Base-by-base conservation (phyloP, 1,139 yeast species). In the Entelexis paramagnoliae region DNA sequence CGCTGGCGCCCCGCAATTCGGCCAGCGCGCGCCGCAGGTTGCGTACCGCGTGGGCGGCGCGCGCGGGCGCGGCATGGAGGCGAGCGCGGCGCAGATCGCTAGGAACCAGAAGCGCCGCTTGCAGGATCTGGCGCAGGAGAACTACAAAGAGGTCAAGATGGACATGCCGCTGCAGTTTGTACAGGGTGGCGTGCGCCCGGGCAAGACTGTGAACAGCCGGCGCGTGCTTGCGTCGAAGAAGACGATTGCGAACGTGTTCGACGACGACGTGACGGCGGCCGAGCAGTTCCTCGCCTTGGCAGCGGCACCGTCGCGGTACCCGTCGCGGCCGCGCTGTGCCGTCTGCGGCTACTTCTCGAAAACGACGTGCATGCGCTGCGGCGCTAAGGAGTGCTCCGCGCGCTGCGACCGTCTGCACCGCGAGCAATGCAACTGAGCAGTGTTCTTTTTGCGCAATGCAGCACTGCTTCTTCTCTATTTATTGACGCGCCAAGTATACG, bases 301-400 rank as follows among this genome's bases (percentile, higher is more conserved):
- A 1, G 60, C 68, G 1, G 52, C 51, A 13, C 64, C 67, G 1
- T 63, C 73, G 8, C 49, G 48, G 17, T 70, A 70, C 53, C 74
- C 75, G 1, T 52, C 64, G 8, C 57, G 66, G 11, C 57, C 59
- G 1, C 54, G 70, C 38, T 72, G 76, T 56, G 59, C 64, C n/a
- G 67, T 72, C 0, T 72, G 76, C 53, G 75, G 76, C 4, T 70
- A 67, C 57, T 66, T 69, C 63, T 70, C 72, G 4, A 60, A 57
- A 17, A 56, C 65, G 17, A 58, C 62, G 3, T 72, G 73, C 55
- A 56, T 64, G 28, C 58, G 65, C 35, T 72, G 76, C 51, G 72
- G 72, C 7, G 64, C 66, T 10, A 53, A 63, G 24, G 66, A 66
- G 54, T 72, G 76, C 55, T 62, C 72, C 11, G 52, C 62, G 42